Evolutionary conservation across 2,329 filamentous ascomycete genomes (phyloP), one percentile per base, ranked within the genome.

Genomic region (Fonsecaea nubica): DNA sequence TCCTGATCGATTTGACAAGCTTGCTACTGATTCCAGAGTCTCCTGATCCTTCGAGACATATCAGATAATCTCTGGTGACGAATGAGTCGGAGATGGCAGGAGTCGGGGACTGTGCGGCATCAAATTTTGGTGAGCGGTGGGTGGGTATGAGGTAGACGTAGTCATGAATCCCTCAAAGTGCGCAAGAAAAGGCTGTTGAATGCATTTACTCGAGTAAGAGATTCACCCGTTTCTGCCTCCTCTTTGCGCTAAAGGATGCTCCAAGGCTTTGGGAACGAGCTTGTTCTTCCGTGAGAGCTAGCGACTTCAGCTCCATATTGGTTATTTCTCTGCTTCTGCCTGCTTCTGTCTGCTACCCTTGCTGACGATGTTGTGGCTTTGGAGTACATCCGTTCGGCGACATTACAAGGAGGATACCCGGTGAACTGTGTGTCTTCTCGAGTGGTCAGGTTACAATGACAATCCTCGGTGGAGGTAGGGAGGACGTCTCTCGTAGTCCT

Each of bases 1-100:
- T 53, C 33, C 42, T 32, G 58, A 15, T 33, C 58, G 6, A 40
- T 53, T 38, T 61, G 58, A 60, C 33, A 52, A 61, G 58, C 45
- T 53, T 40, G 45, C 4, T 50, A 25, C 30, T 4, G 36, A 58
- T 25, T 15, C 25, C 15, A 18, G 30, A 6, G 38, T 48, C 56
- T 18, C 15, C 9, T 18, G n/a, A 45, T 45, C 15, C 15, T 18
- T 45, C n/a, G n/a, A n/a, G 18, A n/a, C 40, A 9, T 18, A 18
- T 45, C 40, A 18, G 40, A 45, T 45, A 45, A 45, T 45, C 40
- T 42, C 8, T 40, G 10, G 36, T 25, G 25, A 25, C 25, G 25
- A 25, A 3, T 25, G 3, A 25, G 25, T 25, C 12, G 36, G 6
- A 18, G n/a, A 6, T 45, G 40, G 40, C n/a, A 8, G 2, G 21